Base-by-base conservation (phyloP, 768 basidiomycete genomes). In the Mycena rosella region DNA sequence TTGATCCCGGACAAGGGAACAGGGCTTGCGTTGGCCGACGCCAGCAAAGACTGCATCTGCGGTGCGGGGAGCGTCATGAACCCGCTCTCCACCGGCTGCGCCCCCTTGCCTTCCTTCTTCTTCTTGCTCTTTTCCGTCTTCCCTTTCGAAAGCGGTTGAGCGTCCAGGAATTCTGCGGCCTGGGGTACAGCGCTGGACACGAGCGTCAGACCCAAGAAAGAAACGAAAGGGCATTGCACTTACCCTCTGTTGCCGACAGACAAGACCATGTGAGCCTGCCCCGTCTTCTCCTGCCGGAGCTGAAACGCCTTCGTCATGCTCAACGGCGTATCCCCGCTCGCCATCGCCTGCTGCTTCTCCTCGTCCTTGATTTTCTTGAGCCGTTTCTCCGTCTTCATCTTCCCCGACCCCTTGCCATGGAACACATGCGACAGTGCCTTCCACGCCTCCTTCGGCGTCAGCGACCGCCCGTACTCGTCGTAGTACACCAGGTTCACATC, bases 281-380 rank as follows among this genome's bases (percentile, higher is more conserved):
- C 97, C 11, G 94, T 89, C 83, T 95, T 96, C 79, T 96, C 91
- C 77, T 98, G 96, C 63, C 98, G 86, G 59, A 91, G 89, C 75
- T 96, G 92, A 83, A 99, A 99, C 15, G 96, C 96, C 68, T 85
- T 89, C 72, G 91, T 96, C 94, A 98, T 98, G 75, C 95, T 96
- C 60, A 96, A 82, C 3, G 97, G 96, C 2, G 97, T 98, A 81
- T 99, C 98, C 1, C 95, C 95, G 72, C 95, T 95, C 20, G 87
- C 89, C 96, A 98, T 98, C 14, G 96, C 93, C 65, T 89, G 89
- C 76, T 95, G 88, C 84, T 98, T 98, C 78, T 92, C 89, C 83
- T 99, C 98, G 74, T 99, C 96, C n/a, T 91, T 94, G 70, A 99
- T 98, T 84, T 93, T 96, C 87, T 96, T 96, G 71, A 98, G 75